Conservation (phyloP, 1,284 basidiomycete genomes). For the Pascua guehoae region DNA sequence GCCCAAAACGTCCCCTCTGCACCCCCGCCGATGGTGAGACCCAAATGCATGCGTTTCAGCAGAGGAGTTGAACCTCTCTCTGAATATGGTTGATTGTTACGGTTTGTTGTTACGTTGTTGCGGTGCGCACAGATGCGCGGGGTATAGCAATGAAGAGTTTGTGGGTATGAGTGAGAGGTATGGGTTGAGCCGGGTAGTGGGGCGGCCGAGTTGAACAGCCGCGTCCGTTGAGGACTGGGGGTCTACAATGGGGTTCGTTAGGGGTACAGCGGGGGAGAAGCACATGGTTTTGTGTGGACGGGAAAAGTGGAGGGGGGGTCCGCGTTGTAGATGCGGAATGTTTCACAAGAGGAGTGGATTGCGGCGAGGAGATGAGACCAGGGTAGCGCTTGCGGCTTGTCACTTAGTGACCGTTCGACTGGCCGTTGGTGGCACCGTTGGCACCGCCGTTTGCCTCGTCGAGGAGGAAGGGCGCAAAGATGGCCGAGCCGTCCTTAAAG, state of each 20-base stretch:
- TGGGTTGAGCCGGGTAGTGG: constrained; percentile 14
- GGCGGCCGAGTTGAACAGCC: constrained; percentile 17
- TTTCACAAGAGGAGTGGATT: neutral
- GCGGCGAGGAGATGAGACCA: constrained; percentile 1
- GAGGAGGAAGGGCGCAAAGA: constrained; percentile 76
- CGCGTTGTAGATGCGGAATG: neutral
- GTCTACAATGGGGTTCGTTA: neutral
- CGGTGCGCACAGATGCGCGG: neutral
- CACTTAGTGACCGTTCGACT: neutral
- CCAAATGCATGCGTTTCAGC: neutral
- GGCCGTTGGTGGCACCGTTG: neutral
- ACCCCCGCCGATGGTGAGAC: too few species aligned
- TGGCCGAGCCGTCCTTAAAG: constrained; percentile 76
- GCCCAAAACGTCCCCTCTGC: too few species aligned
- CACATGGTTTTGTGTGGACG: neutral
- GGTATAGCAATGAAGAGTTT: constrained; percentile 8
- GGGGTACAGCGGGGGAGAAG: neutral
- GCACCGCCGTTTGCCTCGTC: constrained; percentile 23
- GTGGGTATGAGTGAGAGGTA: constrained; percentile 18
- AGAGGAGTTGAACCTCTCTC: constrained; percentile 12
- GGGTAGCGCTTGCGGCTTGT: neutral
- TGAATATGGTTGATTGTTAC: neutral
- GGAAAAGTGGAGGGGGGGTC: neutral
- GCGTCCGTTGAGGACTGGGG: constrained; percentile 16
- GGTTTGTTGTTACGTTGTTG: too few species aligned